Base-by-base conservation (phyloP, 148 eudicot genomes). In the Arbutus unedo region DNA sequence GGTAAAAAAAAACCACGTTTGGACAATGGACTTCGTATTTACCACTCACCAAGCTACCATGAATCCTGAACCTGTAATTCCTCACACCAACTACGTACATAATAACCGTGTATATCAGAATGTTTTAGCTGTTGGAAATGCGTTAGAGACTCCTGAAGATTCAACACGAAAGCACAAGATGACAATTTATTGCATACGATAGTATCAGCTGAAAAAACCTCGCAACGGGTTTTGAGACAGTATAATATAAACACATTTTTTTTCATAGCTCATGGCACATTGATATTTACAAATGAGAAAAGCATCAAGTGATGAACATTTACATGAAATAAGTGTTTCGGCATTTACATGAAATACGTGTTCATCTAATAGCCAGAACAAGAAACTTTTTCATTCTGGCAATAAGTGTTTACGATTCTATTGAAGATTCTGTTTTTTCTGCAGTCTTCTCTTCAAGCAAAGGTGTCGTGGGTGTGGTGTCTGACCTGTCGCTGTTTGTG, bases 381-480 rank as follows among this genome's bases (percentile, higher is more conserved):
- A 4, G 11, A 14, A 77, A 68, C 76, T 80, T 67, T 41, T 38
- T 49, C 38, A 14, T 38, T 44, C 75, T 14, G 16, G 64, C n/a
- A 44, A 76, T 25, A 31, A 38, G 79, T 9, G 43, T 38, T 78
- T 44, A 78, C 4, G 79, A 82, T 81, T 84, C 79, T 18, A 23
- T 13, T 13, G 82, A 51, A 76, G 74, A 3, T 72, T 74, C 81
- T 51, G 83, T 71, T 45, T 79, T 77, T 74, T 82, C 91, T 18
- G 80, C 49, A 25, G 53, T 78, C 77, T 80, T 87, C 74, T 88
- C 90, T 64, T 79, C 83, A 38, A 89, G 92, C 91, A 91, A 86
- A 0, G 95, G 91, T 18, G 84, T 85, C 6, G 18, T 66, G 71
- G 71, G 71, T 3, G 71, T 11, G 0, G 83, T 54, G 67, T 76